phyloP scores from a whole-genome alignment of 169 alveolate species.

The Cryptosporidium bovis region DNA sequence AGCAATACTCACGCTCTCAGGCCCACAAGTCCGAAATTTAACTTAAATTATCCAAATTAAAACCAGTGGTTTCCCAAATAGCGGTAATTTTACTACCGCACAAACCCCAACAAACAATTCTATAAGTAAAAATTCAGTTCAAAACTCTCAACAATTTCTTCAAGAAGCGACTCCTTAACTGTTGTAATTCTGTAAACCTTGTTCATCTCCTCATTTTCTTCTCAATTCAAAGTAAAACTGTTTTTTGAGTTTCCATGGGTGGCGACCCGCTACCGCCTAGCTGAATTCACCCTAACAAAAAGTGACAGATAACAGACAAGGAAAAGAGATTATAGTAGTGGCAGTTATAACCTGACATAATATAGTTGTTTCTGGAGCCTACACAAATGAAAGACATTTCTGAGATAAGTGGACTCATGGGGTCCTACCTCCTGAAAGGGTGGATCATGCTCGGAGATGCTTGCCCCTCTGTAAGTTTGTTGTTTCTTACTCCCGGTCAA shows the following conservation, averaged over 20 bases:
- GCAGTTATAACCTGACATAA: not conserved
- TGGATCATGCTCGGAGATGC: constrained; percentile 76
- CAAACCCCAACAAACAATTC: too few species aligned
- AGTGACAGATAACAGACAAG: not conserved
- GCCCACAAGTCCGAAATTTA: too few species aligned
- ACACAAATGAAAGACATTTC: constrained; percentile 57
- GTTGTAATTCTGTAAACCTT: too few species aligned
- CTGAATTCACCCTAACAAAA: not conserved
- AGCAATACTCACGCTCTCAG: too few species aligned
- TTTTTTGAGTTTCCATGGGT: not conserved
- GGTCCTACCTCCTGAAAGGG: constrained; percentile 65
- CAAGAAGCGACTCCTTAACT: too few species aligned
- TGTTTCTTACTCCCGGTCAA: not conserved
- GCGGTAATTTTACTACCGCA: too few species aligned
- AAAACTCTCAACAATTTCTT: too few species aligned
- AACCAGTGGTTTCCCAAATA: too few species aligned
- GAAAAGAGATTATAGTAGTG: not conserved
- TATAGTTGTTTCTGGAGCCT: not conserved
- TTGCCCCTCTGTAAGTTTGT: constrained; percentile 67
- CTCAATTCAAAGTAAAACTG: too few species aligned
- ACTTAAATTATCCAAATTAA: too few species aligned
- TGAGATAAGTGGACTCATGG: constrained; percentile 64
- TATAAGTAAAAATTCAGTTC: too few species aligned
- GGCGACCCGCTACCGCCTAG: not conserved
- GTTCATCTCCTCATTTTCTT: too few species aligned